phyloP scores from a whole-genome alignment of 2,329 filamentous ascomycete genomes.

The Calonectria ilicicola region DNA sequence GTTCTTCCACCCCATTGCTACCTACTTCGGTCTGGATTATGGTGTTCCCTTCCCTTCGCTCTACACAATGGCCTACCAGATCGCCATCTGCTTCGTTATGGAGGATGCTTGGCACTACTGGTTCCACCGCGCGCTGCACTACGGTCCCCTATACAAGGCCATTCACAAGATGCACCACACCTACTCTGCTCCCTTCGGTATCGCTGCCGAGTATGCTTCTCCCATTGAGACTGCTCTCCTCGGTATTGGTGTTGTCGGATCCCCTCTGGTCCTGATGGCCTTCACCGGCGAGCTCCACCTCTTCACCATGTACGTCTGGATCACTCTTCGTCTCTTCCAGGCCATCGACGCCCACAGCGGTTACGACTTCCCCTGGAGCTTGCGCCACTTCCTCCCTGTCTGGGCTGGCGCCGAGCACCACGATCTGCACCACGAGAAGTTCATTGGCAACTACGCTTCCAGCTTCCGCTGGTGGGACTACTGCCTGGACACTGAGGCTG shows the following conservation, averaged over 20 bases:
- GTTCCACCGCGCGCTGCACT: constrained; percentile 92
- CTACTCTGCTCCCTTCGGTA: constrained; percentile 96
- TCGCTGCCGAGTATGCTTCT: constrained; percentile 97
- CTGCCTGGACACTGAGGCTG: constrained; percentile 91
- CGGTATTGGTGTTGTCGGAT: constrained; percentile 85
- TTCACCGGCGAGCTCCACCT: constrained; percentile 91
- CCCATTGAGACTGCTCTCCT: constrained; percentile 97
- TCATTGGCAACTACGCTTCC: constrained; percentile 97
- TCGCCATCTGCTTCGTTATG: constrained; percentile 92
- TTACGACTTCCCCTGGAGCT: constrained; percentile 97
- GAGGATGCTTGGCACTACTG: constrained; percentile 99
- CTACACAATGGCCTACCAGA: constrained; percentile 90
- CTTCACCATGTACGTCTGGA: constrained; percentile 98
- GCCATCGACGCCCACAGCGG: constrained; percentile 98
- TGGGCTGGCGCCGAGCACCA: constrained; percentile 98
- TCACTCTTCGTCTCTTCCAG: constrained; percentile 91
- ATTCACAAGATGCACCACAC: constrained; percentile 99
- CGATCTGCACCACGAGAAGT: constrained; percentile 97
- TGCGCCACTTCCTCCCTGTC: constrained; percentile 96
- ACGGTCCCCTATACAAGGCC: constrained; percentile 93
- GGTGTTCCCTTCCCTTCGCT: constrained; percentile 88
- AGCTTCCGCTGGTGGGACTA: constrained; percentile 99
- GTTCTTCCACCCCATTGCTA: constrained; percentile 97
- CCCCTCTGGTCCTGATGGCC: constrained; percentile 85
- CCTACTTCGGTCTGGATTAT: constrained; percentile 89